Conservation (phyloP, 371 early-diverging fungal genomes). For the Homolaphlyctis polyrhiza region DNA sequence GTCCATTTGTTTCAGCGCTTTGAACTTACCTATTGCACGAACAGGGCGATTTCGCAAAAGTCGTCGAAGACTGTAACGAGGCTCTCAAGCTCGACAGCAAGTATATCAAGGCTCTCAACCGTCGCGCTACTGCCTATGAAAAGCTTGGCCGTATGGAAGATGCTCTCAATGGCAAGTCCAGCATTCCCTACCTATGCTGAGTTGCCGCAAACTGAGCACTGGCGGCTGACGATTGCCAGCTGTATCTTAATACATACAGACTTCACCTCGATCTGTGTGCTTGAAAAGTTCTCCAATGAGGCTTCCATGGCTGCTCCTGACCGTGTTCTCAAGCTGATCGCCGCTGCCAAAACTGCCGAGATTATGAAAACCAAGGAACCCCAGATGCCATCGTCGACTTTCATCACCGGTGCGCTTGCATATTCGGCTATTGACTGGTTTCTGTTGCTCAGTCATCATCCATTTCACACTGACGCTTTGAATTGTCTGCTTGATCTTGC, state of each 20-base stretch:
- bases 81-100: constrained; percentile 33
- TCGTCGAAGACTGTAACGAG: constrained; percentile 44
- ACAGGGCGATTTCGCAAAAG: constrained; percentile 57
- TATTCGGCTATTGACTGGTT: constrained; percentile 4
- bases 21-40: not conserved
- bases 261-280: constrained; percentile 86
- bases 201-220: too few species aligned
- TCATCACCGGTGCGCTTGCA: constrained; percentile 47
- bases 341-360: constrained; percentile 72
- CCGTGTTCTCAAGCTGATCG: constrained; percentile 78
- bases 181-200: not conserved
- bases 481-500: not conserved
- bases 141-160: constrained; percentile 60
- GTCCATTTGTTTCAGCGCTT: not conserved
- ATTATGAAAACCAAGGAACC: constrained; percentile 47
- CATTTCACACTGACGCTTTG: not conserved
- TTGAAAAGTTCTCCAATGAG: constrained; percentile 88
- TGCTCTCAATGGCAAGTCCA: constrained; percentile 63
- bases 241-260: constrained; percentile 41
- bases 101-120: constrained; percentile 44
- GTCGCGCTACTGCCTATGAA: constrained; percentile 41
- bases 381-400: constrained; percentile 79
- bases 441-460: not conserved
- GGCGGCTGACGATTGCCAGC: not conserved
- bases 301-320: constrained; percentile 79